These are phyloP conservation scores for Shiraia sp. DNA, from an alignment of 2,329 filamentous ascomycete species.

Conservation along the genomic window DNA sequence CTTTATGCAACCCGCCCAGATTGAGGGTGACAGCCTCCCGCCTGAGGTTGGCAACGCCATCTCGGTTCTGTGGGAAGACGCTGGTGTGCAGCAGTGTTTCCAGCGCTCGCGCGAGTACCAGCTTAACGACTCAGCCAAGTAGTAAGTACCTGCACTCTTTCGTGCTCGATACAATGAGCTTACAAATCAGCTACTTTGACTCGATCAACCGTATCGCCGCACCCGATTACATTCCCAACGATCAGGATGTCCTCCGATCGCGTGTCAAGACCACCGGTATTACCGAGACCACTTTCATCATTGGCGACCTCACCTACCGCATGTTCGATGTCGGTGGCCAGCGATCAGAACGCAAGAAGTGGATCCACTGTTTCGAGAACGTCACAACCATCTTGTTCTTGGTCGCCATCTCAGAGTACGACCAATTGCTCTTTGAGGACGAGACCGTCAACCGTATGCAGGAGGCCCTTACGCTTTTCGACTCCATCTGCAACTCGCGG, in stretches of 20 bases:
- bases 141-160: conserved; percentile 63
- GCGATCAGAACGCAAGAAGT: conserved; percentile 96
- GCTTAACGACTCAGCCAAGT: conserved; percentile 93
- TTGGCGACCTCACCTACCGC: conserved; percentile 89
- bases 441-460: conserved; percentile 83
- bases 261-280: conserved; percentile 98
- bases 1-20: conserved; percentile 97
- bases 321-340: conserved; percentile 99
- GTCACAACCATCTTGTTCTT: conserved; percentile 96
- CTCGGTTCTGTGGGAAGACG: conserved; percentile 89
- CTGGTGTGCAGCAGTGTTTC: conserved; percentile 92
- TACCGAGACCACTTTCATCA: conserved; percentile 94
- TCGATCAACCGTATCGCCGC: conserved; percentile 89
- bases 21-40: conserved; percentile 92
- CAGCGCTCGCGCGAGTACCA: conserved; percentile 95
- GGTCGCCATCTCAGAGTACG: conserved; percentile 96
- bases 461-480: conserved; percentile 71
- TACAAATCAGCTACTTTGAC: conserved; percentile 78
- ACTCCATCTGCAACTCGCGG: conserved; percentile 72
- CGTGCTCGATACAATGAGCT: conserved; percentile 16
- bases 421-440: conserved; percentile 93
- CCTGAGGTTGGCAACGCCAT: conserved; percentile 93
- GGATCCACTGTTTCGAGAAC: conserved; percentile 99
- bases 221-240: conserved; percentile 91
- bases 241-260: conserved; percentile 91